These are phyloP conservation scores for Helotiales sp. DNA, from an alignment of 2,329 filamentous ascomycete species.

Conservation along the genomic window DNA sequence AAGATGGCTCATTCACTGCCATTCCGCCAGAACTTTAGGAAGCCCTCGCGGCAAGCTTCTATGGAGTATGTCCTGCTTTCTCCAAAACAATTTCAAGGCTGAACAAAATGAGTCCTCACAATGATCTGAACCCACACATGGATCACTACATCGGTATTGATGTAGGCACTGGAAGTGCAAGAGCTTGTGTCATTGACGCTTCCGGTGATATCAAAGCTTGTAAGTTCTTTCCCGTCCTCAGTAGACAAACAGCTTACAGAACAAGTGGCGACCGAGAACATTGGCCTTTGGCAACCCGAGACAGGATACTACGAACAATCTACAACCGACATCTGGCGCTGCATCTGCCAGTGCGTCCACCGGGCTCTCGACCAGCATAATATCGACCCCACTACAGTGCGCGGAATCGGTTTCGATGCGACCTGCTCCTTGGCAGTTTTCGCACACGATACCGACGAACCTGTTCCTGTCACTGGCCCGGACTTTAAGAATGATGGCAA, in stretches of 20 bases:
- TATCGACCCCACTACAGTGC: slow-evolving; percentile 73
- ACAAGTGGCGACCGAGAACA: slow-evolving; percentile 67
- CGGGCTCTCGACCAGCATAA: slow-evolving; percentile 79
- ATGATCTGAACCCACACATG: slow-evolving; percentile 41
- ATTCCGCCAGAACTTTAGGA: slow-evolving; percentile 31
- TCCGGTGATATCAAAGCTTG: slow-evolving; percentile 79
- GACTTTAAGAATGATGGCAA: slow-evolving; percentile 78
- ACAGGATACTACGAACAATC: slow-evolving; percentile 91
- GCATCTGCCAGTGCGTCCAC: slow-evolving; percentile 87
- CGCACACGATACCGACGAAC: slow-evolving; percentile 83
- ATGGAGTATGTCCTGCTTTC: slow-evolving; percentile 31
- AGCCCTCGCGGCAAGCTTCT: slow-evolving; percentile 35
- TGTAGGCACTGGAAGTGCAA: slow-evolving; percentile 92
- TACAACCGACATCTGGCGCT: slow-evolving; percentile 93
- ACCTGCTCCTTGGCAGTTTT: slow-evolving; percentile 98
- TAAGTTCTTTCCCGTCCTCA: slow-evolving; percentile 17
- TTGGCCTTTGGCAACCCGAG: slow-evolving; percentile 78
- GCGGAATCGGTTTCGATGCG: slow-evolving; percentile 94
- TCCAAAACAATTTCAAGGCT: slow-evolving; percentile 1
- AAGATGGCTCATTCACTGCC: slow-evolving; percentile 24
- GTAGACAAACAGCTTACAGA: slow-evolving; percentile 9
- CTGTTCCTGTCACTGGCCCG: slow-evolving; percentile 85
- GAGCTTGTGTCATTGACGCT: slow-evolving; percentile 92
- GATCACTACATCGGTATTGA: slow-evolving; percentile 82
- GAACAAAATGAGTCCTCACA: slow-evolving; percentile 31